Percentiles rank a stretch among this genome's conserved stretches.
Conservation (phyloP, 1,139 yeast genomes). For the Hyphopichia wangnamkhiaoensis region DNA sequence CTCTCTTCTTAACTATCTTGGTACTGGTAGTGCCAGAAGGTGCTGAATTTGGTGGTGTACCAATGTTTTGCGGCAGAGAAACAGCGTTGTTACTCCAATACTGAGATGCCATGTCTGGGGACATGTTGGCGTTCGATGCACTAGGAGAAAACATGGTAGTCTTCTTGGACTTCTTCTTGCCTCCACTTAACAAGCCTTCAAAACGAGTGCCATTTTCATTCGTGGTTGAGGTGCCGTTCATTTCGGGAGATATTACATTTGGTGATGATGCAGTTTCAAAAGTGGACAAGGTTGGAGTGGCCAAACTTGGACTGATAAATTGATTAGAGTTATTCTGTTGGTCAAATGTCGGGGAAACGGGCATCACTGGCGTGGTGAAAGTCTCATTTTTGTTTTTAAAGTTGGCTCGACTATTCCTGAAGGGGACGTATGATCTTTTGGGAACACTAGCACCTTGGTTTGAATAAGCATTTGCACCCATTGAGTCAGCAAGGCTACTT, state of each 20-base stretch:
- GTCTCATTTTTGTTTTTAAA: constrained; percentile 18
- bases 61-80: constrained; percentile 3
- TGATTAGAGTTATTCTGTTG: constrained; percentile 8
- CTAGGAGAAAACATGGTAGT: constrained; percentile 16
- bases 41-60: constrained; percentile 8
- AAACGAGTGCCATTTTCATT: constrained; percentile 11
- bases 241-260: constrained; percentile 1
- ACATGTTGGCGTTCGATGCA: constrained; percentile 12
- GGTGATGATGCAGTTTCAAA: constrained; percentile 7
- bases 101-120: constrained; percentile 11
- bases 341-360: constrained; percentile 24
- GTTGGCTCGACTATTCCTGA: constrained; percentile 33
- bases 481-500: constrained; percentile 67
- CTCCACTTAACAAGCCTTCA: constrained; percentile 30
- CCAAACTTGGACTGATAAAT: constrained; percentile 6
- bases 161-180: constrained; percentile 27
- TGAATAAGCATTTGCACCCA: constrained; percentile 29
- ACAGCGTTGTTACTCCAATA: constrained; percentile 10
- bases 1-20: constrained; percentile 17
- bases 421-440: constrained; percentile 47
- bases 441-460: constrained; percentile 18
- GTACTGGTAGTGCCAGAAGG: constrained; percentile 6
- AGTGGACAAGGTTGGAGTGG: constrained; percentile 5
- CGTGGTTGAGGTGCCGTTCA: not conserved
- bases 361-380: constrained; percentile 24